Conservation (phyloP, 2,329 filamentous ascomycete genomes). For the Sporothrix dimorphospora region DNA sequence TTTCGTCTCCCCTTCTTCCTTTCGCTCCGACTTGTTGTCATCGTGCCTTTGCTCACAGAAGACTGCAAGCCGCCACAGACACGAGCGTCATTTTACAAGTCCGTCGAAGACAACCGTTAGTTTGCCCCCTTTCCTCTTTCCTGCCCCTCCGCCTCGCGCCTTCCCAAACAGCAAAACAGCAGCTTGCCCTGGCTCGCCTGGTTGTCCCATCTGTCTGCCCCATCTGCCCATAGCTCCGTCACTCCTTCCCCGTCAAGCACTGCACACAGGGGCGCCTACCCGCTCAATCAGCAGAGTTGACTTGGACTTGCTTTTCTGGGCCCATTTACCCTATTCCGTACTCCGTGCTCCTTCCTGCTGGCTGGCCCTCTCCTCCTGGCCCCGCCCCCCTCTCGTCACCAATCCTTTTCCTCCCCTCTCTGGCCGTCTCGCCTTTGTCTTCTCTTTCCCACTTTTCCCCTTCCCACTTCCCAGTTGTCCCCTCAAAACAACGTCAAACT, state of each 20-base stretch:
- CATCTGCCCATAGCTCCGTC: conserved; percentile 23
- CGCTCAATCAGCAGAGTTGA: conserved; percentile 9
- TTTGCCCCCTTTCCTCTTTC: neutral
- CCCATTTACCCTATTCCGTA: conserved; percentile 9
- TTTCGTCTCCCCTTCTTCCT: conserved; percentile 3
- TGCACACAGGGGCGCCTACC: neutral
- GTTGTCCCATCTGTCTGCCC: neutral
- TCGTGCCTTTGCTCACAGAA: neutral
- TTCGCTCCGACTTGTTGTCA: conserved; percentile 1
- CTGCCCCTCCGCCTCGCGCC: neutral
- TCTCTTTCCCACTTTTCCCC: conserved; percentile 25
- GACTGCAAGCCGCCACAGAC: neutral
- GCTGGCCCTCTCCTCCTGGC: neutral
- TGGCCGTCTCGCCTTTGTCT: conserved; percentile 13
- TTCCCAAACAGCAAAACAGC: neutral
- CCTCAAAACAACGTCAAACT: conserved; percentile 25
- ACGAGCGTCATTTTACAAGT: neutral
- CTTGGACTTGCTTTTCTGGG: conserved; percentile 16
- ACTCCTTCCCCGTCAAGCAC: conserved; percentile 16
- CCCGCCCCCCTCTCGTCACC: conserved; percentile 32
- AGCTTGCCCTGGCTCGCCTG: conserved; percentile 8
- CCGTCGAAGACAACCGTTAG: neutral
- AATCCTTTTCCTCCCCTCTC: conserved; percentile 26
- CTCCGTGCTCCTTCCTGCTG: conserved; percentile 12
- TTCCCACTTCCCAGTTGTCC: conserved; percentile 23